Conservation (phyloP, 495 filamentous ascomycete genomes). For the Penicillium bovifimosum region DNA sequence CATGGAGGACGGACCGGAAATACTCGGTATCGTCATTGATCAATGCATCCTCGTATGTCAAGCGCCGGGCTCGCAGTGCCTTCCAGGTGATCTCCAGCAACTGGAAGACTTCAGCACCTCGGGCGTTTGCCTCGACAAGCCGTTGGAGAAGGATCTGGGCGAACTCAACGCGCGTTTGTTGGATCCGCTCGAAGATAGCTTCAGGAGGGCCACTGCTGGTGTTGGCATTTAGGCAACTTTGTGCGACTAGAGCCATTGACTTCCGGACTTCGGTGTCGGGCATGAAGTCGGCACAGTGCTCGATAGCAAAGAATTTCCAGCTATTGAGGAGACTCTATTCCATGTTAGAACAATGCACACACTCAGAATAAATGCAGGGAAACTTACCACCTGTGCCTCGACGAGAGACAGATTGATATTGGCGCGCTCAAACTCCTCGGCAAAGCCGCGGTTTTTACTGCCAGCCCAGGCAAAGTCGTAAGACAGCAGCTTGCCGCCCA, state of each 20-base stretch:
- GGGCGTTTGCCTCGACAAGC: slow-evolving; percentile 58
- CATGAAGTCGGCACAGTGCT: slow-evolving; percentile 67
- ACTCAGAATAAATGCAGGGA: background rate
- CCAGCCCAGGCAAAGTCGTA: slow-evolving; percentile 74
- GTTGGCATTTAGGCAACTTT: slow-evolving; percentile 68
- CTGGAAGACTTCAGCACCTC: slow-evolving; percentile 52
- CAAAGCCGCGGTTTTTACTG: slow-evolving; percentile 62
- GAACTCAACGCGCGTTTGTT: slow-evolving; percentile 67
- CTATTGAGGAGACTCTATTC: slow-evolving; percentile 68
- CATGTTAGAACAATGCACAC: slow-evolving; percentile 22
- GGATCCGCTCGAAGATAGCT: slow-evolving; percentile 64
- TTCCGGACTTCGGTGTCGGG: slow-evolving; percentile 59
- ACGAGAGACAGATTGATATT: slow-evolving; percentile 88
- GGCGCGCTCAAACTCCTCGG: slow-evolving; percentile 71
- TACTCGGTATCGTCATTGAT: slow-evolving; percentile 60
- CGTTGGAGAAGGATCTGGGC: slow-evolving; percentile 71
- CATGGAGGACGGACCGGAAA: slow-evolving; percentile 74
- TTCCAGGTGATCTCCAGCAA: slow-evolving; percentile 64
- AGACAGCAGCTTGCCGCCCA: slow-evolving; percentile 67
- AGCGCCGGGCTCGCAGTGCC: slow-evolving; percentile 55
- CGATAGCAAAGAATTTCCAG: slow-evolving; percentile 84
- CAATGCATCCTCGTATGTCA: slow-evolving; percentile 59
- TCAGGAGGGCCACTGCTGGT: slow-evolving; percentile 59
- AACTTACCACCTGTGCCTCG: slow-evolving; percentile 81
- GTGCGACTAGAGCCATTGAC: slow-evolving; percentile 59